Base-by-base conservation (phyloP, 345 rosid species). In the Angophora floribunda region DNA sequence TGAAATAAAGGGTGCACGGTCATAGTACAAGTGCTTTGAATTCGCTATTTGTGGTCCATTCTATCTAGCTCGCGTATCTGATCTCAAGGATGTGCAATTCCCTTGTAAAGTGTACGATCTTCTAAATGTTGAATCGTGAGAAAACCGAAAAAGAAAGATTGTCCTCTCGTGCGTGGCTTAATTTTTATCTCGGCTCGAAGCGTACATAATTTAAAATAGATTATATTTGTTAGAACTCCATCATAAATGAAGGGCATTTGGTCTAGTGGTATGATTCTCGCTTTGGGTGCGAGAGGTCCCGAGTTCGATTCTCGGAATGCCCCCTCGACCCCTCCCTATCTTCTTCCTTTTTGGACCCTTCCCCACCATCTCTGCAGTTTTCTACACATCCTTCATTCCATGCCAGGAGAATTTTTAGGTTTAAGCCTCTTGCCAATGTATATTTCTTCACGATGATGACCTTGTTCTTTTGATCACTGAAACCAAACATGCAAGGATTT, bases 251-350 rank as follows among this genome's bases (percentile, higher is more conserved):
- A 85, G 86, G 86, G 86, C 86, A 51, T 85, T 85, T 85, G 86
- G 86, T 85, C 86, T 85, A 85, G 86, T 85, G 86, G 86, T 49
- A 85, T 85, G 86, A 85, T 85, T 95, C 96, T 96, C 91, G 95
- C 96, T 96, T 94, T 94, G 97, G 97, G 96, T 96, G 99, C 95
- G 93, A 97, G 97, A 94, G 97, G 97, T 96, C 97, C 94, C 91
- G 93, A 96, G 97, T 96, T 95, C 91, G 92, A 95, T 95, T 95
- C 98, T 95, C 94, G 92, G 95, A 95, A 95, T 92, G 96, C 94
- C 98, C 96, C 95, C 41, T 12, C 24, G 17, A 22, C 4, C 2
- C 13, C 50, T 10, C 24, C 6, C 26, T 15, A 9, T 15, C 16
- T 79, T 36, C 26, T 28, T 2, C 36, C 11, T n/a, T 17, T 17